Conservation (phyloP, 768 basidiomycete genomes). For the Boletellus sp. region DNA sequence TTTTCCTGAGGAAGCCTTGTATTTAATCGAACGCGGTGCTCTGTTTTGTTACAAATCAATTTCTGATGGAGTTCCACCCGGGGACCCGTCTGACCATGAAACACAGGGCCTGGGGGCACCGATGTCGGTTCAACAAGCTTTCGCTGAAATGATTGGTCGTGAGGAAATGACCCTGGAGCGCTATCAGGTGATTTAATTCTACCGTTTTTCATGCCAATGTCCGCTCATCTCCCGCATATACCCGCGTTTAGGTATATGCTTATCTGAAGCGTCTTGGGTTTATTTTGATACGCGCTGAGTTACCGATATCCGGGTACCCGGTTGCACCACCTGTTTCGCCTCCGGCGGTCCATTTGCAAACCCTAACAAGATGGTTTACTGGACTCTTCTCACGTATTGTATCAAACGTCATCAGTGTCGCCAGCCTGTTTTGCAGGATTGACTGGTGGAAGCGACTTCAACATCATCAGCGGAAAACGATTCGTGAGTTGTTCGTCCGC, state of each 20-base stretch:
- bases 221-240: not conserved
- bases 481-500: constrained; percentile 38
- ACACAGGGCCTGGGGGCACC: constrained; percentile 56
- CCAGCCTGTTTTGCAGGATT: constrained; percentile 8
- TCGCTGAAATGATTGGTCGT: constrained; percentile 75
- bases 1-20: constrained; percentile 92
- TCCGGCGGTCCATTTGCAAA: constrained; percentile 5
- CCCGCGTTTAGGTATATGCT: constrained; percentile 71
- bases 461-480: constrained; percentile 50
- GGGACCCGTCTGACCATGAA: constrained; percentile 20
- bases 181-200: constrained; percentile 62
- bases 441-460: constrained; percentile 68
- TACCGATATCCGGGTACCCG: constrained; percentile 54
- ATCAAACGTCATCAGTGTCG: constrained; percentile 3
- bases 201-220: constrained; percentile 4
- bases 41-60: constrained; percentile 77
- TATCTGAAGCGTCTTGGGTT: constrained; percentile 93
- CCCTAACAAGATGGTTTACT: not conserved
- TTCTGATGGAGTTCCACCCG: constrained; percentile 23
- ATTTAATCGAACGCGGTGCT: constrained; percentile 87
- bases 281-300: constrained; percentile 70
- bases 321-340: constrained; percentile 36
- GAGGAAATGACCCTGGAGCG: constrained; percentile 77
- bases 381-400: constrained; percentile 13
- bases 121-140: constrained; percentile 92